Base-by-base conservation (phyloP, 176 grass and related monocot genomes). In the Aegilops longissima region DNA sequence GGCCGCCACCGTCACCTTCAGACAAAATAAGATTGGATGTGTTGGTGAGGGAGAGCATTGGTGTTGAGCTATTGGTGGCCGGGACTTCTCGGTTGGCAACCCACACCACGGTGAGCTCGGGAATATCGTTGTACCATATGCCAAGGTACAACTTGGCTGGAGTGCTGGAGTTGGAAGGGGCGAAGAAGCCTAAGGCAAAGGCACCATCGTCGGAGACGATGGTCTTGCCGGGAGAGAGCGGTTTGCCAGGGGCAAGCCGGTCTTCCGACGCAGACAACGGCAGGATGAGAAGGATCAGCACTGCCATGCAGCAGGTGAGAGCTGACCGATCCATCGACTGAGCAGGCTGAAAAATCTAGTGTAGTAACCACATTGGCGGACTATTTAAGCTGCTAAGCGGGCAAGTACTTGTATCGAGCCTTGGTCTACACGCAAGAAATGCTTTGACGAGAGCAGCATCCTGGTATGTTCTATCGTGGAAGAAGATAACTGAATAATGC, bases 101-200 rank as follows among this genome's bases (percentile, higher is more conserved):
- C n/a, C n/a, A n/a, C n/a, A n/a, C n/a, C n/a, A n/a, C n/a, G n/a
- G n/a, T 38, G 4, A 36, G 16, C 66, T 69, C 31, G 1, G 66
- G 31, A 20, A 69, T 69, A 14, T 36, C 17, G 31, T 36, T 70
- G 67, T 70, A 70, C 67, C 67, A 70, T 36, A 70, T 38, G 67
- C 67, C 33, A 36, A 70, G 67, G 17, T 70, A 38, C 16, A 69
- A 5, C 31, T 35, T 69, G 8, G 31, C 16, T 2, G 31, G 66
- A 35, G 66, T 45, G 10, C 9, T 69, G 33, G 67, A 70, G 17
- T 70, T 70, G 17, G 67, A 70, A 9, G 14, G 67, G 17, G 9
- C 10, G 67, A 70, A 70, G 33, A 70, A 70, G 7, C 79, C 86
- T 42, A 87, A 2, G 7, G 71, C 44, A 4, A 82, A 87, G 6